A percentile compares a stretch with the other conserved stretches of the same genome.
phyloP scores from a whole-genome alignment of 2,329 filamentous ascomycete genomes.

The Colletotrichum tabaci region DNA sequence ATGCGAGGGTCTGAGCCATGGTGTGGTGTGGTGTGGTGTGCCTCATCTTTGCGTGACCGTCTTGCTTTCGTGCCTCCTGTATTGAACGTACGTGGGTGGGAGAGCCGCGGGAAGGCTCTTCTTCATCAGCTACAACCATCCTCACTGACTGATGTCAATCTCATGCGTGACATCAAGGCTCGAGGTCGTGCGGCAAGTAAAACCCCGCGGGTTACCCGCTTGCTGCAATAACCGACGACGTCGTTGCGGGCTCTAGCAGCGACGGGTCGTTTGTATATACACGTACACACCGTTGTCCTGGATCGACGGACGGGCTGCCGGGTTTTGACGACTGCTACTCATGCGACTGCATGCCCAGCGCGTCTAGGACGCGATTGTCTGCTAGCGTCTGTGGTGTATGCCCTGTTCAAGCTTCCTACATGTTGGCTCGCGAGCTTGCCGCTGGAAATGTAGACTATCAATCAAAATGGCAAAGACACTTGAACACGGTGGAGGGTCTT shows the following conservation, averaged over 20 bases:
- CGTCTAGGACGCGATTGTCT: not conserved
- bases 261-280: not conserved
- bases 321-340: slow-evolving; percentile 1
- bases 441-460: not conserved
- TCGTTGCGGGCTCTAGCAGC: not conserved
- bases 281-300: not conserved
- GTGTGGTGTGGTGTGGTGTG: not conserved
- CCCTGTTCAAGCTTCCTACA: not conserved
- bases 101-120: not conserved
- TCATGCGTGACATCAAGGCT: slow-evolving; percentile 46
- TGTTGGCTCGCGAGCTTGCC: slow-evolving; percentile 11
- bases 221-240: slow-evolving; percentile 29
- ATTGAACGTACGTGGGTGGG: not conserved
- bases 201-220: slow-evolving; percentile 24
- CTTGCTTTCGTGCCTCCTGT: not conserved
- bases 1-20: not conserved
- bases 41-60: not conserved
- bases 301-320: not conserved
- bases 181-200: not conserved
- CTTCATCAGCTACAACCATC: slow-evolving; percentile 3
- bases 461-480: not conserved
- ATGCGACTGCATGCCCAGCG: slow-evolving; percentile 11
- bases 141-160: slow-evolving; percentile 16
- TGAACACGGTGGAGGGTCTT: not conserved
- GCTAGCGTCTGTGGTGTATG: not conserved